Evolutionary conservation across 1,284 basidiomycete genomes (phyloP).

Genomic region (Cutaneotrichosporon mucoides): DNA sequence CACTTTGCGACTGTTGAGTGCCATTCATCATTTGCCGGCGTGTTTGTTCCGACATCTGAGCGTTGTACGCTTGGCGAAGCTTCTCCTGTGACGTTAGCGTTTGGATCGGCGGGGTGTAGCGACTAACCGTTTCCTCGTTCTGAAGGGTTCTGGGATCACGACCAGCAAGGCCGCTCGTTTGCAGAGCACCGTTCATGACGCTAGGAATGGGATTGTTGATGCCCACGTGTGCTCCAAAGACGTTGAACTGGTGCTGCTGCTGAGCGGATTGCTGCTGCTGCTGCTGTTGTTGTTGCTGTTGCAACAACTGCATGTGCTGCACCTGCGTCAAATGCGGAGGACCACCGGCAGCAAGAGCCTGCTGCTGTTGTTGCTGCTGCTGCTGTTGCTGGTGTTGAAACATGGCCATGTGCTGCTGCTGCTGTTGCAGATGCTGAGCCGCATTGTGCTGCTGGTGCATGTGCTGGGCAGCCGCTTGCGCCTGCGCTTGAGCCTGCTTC

Average conservation of each 20-base stretch:
- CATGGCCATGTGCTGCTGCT: slow-evolving; percentile 3
- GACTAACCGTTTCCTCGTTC: slow-evolving; percentile 37
- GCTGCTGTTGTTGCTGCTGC: slow-evolving; percentile 15
- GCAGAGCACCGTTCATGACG: slow-evolving; percentile 33
- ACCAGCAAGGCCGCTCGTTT: slow-evolving; percentile 29
- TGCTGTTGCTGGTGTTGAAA: slow-evolving; percentile 12
- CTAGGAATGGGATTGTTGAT: slow-evolving; percentile 27
- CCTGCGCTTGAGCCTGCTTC: slow-evolving; percentile 17
- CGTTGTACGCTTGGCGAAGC: slow-evolving; percentile 28
- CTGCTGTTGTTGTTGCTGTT: slow-evolving; percentile 5
- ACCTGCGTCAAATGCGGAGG: slow-evolving; percentile 15
- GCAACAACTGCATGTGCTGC: slow-evolving; percentile 26
- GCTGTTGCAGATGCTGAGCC: not conserved
- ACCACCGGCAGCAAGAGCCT: slow-evolving; percentile 16
- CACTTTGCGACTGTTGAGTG: slow-evolving; percentile 3
- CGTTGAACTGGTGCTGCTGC: slow-evolving; percentile 5
- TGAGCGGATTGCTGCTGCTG: slow-evolving; percentile 4
- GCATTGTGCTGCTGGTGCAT: slow-evolving; percentile 8
- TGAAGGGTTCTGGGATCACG: slow-evolving; percentile 30
- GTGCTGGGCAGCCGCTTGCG: slow-evolving; percentile 2
- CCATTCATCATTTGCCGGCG: slow-evolving; percentile 14
- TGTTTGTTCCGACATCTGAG: slow-evolving; percentile 2
- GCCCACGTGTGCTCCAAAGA: not conserved
- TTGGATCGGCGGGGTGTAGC: too few species aligned
- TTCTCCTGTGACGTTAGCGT: not conserved